phyloP scores from a whole-genome alignment of 805 yeast genomes.

The Naumovozyma castellii region DNA sequence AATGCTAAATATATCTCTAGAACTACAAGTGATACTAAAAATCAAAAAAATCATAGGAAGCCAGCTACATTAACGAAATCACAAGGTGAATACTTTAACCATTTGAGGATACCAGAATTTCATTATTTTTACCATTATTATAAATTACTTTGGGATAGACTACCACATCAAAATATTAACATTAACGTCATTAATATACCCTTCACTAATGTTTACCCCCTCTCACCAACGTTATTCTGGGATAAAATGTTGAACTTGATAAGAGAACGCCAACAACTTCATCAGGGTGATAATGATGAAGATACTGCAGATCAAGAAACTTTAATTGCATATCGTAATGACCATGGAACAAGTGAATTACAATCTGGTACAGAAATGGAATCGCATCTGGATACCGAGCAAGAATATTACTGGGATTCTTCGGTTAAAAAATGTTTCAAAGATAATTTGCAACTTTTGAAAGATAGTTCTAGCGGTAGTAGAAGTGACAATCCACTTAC shows the following conservation, averaged over 20 bases:
- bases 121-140: constrained; percentile 26
- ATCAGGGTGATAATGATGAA: neutral
- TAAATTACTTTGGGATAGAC: constrained; percentile 24
- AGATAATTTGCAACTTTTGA: constrained; percentile 4
- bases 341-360: neutral
- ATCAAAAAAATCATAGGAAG: constrained; percentile 6
- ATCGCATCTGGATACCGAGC: neutral
- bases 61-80: constrained; percentile 19
- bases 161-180: constrained; percentile 23
- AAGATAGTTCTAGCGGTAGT: no score
- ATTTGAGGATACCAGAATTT: constrained; percentile 21
- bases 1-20: constrained; percentile 18
- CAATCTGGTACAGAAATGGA: neutral
- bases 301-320: constrained; percentile 21
- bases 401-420: constrained; percentile 24
- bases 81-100: constrained; percentile 19
- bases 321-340: constrained; percentile 12
- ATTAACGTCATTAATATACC: constrained; percentile 27
- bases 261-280: no score
- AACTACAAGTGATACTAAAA: constrained; percentile 8
- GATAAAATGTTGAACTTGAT: constrained; percentile 9
- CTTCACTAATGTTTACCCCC: constrained; percentile 27
- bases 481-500: neutral
- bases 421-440: constrained; percentile 14
- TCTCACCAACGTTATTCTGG: constrained; percentile 21